These are phyloP conservation scores for Helianthus tuberosus DNA, from an alignment of 129 eudicot genomes.

Conservation along the genomic window DNA sequence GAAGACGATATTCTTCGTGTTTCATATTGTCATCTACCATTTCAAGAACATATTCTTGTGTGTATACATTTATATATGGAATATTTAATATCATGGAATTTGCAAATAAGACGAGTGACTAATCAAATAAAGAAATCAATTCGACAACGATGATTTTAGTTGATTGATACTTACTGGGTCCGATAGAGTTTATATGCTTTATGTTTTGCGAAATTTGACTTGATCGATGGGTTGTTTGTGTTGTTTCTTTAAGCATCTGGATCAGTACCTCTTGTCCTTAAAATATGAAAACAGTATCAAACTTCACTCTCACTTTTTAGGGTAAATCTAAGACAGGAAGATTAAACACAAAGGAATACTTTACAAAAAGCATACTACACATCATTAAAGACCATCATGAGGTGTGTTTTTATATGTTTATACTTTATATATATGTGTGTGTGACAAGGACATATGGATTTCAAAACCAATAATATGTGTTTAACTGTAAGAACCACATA, in stretches of 20 bases:
- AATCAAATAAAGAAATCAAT: slow-evolving; percentile 32
- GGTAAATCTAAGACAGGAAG: slow-evolving; percentile 22
- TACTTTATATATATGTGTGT: too few relatives aligned
- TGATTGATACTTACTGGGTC: slow-evolving; percentile 25
- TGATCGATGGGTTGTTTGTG: slow-evolving; percentile 38
- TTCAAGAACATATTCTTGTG: slow-evolving; percentile 33
- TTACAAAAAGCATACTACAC: slow-evolving; percentile 36
- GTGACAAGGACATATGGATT: too few relatives aligned
- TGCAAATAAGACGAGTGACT: slow-evolving; percentile 36
- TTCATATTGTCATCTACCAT: slow-evolving; percentile 15
- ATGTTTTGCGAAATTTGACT: slow-evolving; percentile 30
- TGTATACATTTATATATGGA: slow-evolving; percentile 17
- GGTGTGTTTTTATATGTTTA: background rate
- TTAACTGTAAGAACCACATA: too few relatives aligned
- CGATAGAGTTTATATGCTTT: slow-evolving; percentile 22
- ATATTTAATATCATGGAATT: slow-evolving; percentile 35
- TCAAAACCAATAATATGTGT: too few relatives aligned
- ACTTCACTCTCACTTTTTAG: background rate
- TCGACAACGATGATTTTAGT: slow-evolving; percentile 9
- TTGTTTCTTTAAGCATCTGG: slow-evolving; percentile 43
- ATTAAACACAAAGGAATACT: slow-evolving; percentile 37
- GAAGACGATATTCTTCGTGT: slow-evolving; percentile 33
- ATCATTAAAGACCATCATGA: slow-evolving; percentile 16
- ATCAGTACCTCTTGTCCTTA: slow-evolving; percentile 35
- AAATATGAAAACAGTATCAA: slow-evolving; percentile 20